phyloP scores from a whole-genome alignment of 108 stramenopile species.

The Cylindrotheca closterium region DNA sequence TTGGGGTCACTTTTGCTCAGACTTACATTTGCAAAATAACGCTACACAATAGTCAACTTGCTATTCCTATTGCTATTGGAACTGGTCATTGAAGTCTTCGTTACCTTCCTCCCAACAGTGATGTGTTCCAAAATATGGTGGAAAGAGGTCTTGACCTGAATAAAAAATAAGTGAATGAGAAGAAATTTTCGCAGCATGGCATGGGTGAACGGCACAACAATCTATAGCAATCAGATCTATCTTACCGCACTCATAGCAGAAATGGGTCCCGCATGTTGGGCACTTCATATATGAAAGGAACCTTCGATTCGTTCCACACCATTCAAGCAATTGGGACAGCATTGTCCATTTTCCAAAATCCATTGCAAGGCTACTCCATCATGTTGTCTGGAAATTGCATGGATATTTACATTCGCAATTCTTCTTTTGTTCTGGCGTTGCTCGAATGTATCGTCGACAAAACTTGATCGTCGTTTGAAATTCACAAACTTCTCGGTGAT shows the following conservation, averaged over 20 bases:
- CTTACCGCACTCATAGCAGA: constrained; percentile 59
- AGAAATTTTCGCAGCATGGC: too few species aligned
- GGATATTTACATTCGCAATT: constrained; percentile 34
- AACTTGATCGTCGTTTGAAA: constrained; percentile 15
- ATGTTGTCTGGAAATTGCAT: constrained; percentile 33
- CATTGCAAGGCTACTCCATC: constrained; percentile 29
- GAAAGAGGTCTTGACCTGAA: constrained; percentile 29
- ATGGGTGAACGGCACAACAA: neutral
- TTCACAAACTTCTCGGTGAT: constrained; percentile 7
- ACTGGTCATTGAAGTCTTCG: too few species aligned
- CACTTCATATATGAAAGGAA: constrained; percentile 59
- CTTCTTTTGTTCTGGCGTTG: constrained; percentile 24
- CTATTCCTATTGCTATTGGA: too few species aligned
- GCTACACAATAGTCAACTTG: too few species aligned
- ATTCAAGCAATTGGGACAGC: constrained; percentile 40
- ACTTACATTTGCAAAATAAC: too few species aligned
- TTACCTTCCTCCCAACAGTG: constrained; percentile 61
- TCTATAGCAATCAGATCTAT: neutral
- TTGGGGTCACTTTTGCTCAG: too few species aligned
- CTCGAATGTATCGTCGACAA: constrained; percentile 32
- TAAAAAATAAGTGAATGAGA: neutral
- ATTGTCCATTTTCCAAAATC: constrained; percentile 43
- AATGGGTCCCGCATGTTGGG: constrained; percentile 45
- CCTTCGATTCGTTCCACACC: constrained; percentile 53
- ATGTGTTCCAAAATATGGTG: constrained; percentile 56